Evolutionary conservation across 768 basidiomycete genomes (phyloP).

Genomic region (Leucocoprinus leucothites): DNA sequence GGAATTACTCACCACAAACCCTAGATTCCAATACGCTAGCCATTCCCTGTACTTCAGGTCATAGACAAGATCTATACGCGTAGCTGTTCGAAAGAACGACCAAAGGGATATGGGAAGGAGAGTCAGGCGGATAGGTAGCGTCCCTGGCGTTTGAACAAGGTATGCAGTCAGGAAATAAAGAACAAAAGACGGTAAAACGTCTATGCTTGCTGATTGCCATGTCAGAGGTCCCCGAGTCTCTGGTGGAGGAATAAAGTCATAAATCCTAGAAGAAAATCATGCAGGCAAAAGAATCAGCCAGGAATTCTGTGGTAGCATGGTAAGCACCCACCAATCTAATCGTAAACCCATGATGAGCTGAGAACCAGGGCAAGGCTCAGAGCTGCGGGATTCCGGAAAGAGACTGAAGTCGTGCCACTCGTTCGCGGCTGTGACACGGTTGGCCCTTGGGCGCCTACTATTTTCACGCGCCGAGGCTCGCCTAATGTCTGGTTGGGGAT

Average conservation of each 20-base stretch:
- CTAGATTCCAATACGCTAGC: slow-evolving; percentile 41
- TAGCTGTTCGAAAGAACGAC: slow-evolving; percentile 38
- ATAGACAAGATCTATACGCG: slow-evolving; percentile 39
- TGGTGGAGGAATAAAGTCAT: slow-evolving; percentile 25
- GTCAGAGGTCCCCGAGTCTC: slow-evolving; percentile 33
- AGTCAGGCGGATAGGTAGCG: slow-evolving; percentile 39
- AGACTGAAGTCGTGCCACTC: slow-evolving; percentile 14
- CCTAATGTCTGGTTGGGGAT: not conserved
- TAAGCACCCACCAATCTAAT: not conserved
- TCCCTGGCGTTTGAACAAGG: slow-evolving; percentile 46
- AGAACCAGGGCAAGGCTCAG: not conserved
- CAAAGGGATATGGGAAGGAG: slow-evolving; percentile 48
- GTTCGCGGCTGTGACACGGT: too few species aligned
- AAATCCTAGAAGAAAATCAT: slow-evolving; percentile 17
- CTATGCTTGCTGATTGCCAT: slow-evolving; percentile 27
- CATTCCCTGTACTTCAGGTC: slow-evolving; percentile 27
- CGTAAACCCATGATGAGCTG: not conserved
- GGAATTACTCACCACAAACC: slow-evolving; percentile 34
- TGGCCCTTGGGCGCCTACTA: slow-evolving; percentile 2
- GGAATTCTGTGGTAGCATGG: slow-evolving; percentile 9
- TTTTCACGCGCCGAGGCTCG: not conserved
- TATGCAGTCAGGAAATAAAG: slow-evolving; percentile 51
- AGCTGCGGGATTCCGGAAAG: not conserved
- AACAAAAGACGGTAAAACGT: slow-evolving; percentile 38
- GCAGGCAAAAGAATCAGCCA: not conserved